Evolutionary conservation across 441 rosid genomes (phyloP).

Genomic region (Manihot esculenta): DNA sequence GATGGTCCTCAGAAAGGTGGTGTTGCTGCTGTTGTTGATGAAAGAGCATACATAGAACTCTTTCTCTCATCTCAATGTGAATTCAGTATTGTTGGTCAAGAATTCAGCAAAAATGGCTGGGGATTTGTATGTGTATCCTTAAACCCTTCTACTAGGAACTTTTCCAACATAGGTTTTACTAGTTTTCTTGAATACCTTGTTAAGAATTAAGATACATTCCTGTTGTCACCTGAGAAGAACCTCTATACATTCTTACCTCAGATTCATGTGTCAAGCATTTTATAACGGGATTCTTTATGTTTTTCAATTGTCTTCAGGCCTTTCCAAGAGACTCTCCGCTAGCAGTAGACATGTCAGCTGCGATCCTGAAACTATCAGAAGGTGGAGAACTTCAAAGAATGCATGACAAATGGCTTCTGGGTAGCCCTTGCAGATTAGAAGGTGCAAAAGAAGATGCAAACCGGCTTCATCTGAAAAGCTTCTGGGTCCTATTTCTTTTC

Average conservation of each 20-base stretch:
- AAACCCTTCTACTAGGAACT: no score
- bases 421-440: conserved; percentile 32
- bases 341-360: conserved; percentile 39
- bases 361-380: conserved; percentile 43
- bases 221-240: background rate
- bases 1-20: conserved; percentile 29
- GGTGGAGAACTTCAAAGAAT: conserved; percentile 44
- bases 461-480: conserved; percentile 39
- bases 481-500: conserved; percentile 41
- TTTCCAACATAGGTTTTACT: background rate
- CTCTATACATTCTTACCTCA: background rate
- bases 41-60: conserved; percentile 35
- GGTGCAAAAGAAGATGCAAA: conserved; percentile 25
- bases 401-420: conserved; percentile 45
- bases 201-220: background rate
- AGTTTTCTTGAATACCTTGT: background rate
- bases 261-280: background rate
- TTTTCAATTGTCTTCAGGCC: conserved; percentile 22
- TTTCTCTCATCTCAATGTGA: conserved; percentile 34
- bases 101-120: conserved; percentile 41
- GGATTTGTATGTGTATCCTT: conserved; percentile 34
- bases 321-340: conserved; percentile 43
- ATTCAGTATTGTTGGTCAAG: conserved; percentile 35
- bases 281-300: background rate
- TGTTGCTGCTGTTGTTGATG: conserved; percentile 36